These are phyloP conservation scores for Hypoxylon perforatum DNA, from an alignment of 495 filamentous ascomycete species.

Conservation along the genomic window DNA sequence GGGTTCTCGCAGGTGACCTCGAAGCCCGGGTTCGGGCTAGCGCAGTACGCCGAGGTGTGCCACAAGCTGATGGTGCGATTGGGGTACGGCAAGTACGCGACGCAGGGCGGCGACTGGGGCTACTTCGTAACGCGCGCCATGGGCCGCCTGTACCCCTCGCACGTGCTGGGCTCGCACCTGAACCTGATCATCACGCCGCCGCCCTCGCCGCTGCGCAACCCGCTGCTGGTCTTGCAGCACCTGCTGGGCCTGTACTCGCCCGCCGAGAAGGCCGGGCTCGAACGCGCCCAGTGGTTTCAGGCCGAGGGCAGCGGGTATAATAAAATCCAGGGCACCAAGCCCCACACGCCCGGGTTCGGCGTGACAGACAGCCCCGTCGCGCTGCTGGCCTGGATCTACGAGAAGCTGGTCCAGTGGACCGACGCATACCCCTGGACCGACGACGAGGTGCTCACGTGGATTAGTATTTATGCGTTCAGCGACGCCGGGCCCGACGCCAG, in stretches of 20 bases:
- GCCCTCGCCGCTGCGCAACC: slow-evolving; percentile 48
- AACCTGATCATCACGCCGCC: slow-evolving; percentile 62
- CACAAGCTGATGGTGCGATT: slow-evolving; percentile 73
- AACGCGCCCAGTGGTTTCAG: slow-evolving; percentile 58
- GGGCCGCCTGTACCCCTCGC: slow-evolving; percentile 63
- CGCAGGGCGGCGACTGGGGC: slow-evolving; percentile 77
- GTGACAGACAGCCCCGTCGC: slow-evolving; percentile 68
- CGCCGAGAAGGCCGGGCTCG: slow-evolving; percentile 53
- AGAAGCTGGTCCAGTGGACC: slow-evolving; percentile 74
- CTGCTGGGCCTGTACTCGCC: slow-evolving; percentile 44
- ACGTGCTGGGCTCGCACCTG: slow-evolving; percentile 69
- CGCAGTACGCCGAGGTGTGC: slow-evolving; percentile 67
- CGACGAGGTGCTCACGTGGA: slow-evolving; percentile 72
- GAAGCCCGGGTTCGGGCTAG: slow-evolving; percentile 64
- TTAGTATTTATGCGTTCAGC: slow-evolving; percentile 68
- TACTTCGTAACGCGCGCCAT: slow-evolving; percentile 68
- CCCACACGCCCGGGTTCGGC: slow-evolving; percentile 66
- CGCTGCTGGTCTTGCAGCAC: slow-evolving; percentile 52
- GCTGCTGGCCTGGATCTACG: slow-evolving; percentile 71
- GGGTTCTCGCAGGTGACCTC: slow-evolving; percentile 66
- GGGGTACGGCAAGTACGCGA: slow-evolving; percentile 71
- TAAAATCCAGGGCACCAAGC: slow-evolving; percentile 64
- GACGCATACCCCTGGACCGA: slow-evolving; percentile 73
- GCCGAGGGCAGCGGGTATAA: slow-evolving; percentile 63
- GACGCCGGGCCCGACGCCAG: slow-evolving; percentile 64